Evolutionary conservation across 176 grass and related monocot species (phyloP).

Genomic region (Rhynchospora breviuscula): DNA sequence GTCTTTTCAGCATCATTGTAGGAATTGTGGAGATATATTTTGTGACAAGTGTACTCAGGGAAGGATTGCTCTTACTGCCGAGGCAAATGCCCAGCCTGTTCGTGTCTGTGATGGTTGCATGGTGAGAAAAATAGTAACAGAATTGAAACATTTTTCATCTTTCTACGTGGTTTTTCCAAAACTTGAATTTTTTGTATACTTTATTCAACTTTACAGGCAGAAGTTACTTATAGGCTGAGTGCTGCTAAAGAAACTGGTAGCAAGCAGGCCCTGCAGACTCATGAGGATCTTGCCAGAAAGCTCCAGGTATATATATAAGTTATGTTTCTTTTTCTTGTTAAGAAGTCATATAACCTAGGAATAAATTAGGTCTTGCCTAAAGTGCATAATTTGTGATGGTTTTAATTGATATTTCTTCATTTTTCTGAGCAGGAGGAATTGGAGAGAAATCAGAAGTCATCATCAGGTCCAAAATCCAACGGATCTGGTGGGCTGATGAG

Average conservation of each 20-base stretch:
- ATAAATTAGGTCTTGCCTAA: not conserved
- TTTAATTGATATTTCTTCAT: slow-evolving; percentile 18
- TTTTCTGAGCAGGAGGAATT: slow-evolving; percentile 79
- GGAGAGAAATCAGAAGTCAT: slow-evolving; percentile 73
- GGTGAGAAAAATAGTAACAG: slow-evolving; percentile 27
- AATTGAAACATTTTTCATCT: not conserved
- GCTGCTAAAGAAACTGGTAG: slow-evolving; percentile 66
- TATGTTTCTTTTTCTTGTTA: slow-evolving; percentile 4
- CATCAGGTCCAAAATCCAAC: slow-evolving; percentile 46
- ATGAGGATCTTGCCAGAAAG: slow-evolving; percentile 92
- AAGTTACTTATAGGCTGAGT: slow-evolving; percentile 84
- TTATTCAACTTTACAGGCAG: slow-evolving; percentile 55
- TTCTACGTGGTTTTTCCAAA: not conserved
- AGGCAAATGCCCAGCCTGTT: slow-evolving; percentile 85
- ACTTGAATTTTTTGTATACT: slow-evolving; percentile 13
- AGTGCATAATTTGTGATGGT: not conserved
- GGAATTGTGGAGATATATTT: slow-evolving; percentile 98
- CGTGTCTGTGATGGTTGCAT: slow-evolving; percentile 99
- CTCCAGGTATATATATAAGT: slow-evolving; percentile 53
- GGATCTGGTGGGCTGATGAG: slow-evolving; percentile 57
- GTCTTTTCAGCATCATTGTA: slow-evolving; percentile 81
- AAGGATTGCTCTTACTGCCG: slow-evolving; percentile 84
- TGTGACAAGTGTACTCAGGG: slow-evolving; percentile 97
- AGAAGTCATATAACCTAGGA: not conserved
- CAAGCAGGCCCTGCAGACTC: slow-evolving; percentile 53